Base-by-base conservation (phyloP, 495 filamentous ascomycete genomes). In the Astrothelium macrocarpum region DNA sequence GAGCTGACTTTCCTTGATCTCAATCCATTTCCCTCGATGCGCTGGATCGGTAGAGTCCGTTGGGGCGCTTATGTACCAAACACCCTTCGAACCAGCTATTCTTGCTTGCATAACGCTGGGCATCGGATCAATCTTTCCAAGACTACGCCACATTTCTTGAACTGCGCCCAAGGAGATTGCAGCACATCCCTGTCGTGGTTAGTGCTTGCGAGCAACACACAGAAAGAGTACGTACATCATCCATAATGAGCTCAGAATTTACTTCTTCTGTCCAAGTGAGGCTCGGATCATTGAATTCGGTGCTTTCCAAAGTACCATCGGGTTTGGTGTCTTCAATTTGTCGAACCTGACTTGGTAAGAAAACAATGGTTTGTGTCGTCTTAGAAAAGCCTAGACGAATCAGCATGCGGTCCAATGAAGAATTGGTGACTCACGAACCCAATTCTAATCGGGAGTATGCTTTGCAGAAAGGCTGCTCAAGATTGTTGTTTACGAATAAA, bases 11-110 rank as follows among this genome's bases (percentile, higher is more conserved):
- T 85, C 79, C 2, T 82, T 87, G 7, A 95, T 85, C 62, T 90
- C 83, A 62, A 97, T 90, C 86, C 88, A 95, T 10, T 80, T 75
- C 0, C 78, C 71, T 4, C 62, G 58, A 36, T 71, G 34, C 73
- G 62, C 66, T 2, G 71, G 71, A 64, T 81, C 77, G 7, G 62
- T 75, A 45, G 67, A 58, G 61, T 77, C 74, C 49, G 76, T 68
- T 1, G 72, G 71, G 10, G 78, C 78, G 66, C 87, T 84, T 18
- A 93, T 79, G 74, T 92, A 84, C 92, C 93, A 97, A 45, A 97
- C 76, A 1, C 94, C 94, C 73, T 97, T 97, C 1, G 90, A 89
- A 5, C 88, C 85, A 1, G 86, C 88, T 65, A 97, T 85, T 45
- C 93, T 80, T 12, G 79, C 93, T 75, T 97, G 93, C 60, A 95